Evolutionary conservation across 148 eudicot species (phyloP), one percentile per base, ranked within the genome.

Genomic region (Rhododendron kiyosumense): DNA sequence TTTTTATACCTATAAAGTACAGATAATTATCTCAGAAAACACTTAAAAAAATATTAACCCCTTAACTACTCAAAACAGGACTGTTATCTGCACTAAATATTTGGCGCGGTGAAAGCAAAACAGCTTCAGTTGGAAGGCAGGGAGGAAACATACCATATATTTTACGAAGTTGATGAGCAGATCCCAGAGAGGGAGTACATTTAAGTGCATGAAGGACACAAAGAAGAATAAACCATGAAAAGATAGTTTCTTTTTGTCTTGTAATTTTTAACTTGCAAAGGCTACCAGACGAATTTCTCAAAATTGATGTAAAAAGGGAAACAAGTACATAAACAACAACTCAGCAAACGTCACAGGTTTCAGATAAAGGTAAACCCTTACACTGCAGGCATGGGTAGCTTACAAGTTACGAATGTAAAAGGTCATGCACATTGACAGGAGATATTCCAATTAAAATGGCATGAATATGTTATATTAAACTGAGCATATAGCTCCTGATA

Each of bases 1-100:
- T 97, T 89, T 94, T 95, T 77, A 95, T 41, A 89, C 99, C 99
- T 97, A 94, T 92, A 89, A 71, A 85, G 88, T 18, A 79, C 81
- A 86, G 63, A 73, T 61, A 75, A 22, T 77, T 52, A 63, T 85
- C 45, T 83, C 81, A 85, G 63, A 30, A 63, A 78, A 51, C 45
- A 36, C 46, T 20, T 7, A 17, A 87, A 78, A 78, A 87, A 78
- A 18, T 45, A 59, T 4, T 59, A 57, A 38, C 34, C 82, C n/a
- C 45, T 17, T 43, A 86, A 22, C 15, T 46, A 34, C 73, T 61
- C 24, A 45, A 87, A 52, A 75, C 45, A 83, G 71, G 30, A 49
- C 48, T n/a, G 30, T 82, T 48, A 65, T 22, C 48, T 28, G 76
- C 75, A 74, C 69, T 52, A 74, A 54, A 41, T n/a, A 80, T 36